Evolutionary conservation across 2,329 filamentous ascomycete genomes (phyloP), one percentile per base, ranked within the genome.

Genomic region (Hawksworthiomyces lignivorus): DNA sequence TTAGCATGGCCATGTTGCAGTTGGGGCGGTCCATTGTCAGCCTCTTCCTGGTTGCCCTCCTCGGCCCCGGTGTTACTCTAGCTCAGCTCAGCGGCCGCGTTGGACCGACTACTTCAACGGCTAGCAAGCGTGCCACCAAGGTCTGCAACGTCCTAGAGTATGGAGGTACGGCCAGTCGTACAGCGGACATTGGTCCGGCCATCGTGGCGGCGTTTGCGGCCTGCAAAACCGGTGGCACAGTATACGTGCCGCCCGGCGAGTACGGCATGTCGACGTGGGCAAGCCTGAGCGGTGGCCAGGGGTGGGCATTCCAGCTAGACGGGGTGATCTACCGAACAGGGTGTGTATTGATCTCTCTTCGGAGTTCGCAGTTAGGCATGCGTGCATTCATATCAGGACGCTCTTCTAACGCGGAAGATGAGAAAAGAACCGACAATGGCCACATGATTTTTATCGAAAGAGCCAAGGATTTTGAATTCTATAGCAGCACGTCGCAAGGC

Each of bases 71-170:
- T 12, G 7, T 2, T 5, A 32, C 11, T 11, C 27, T 33, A 14
- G 41, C 55, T 10, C 54, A 58, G 47, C 50, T 57, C 18, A 48
- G 46, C 18, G 55, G 53, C 12, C 44, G 30, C 11, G 55, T 57
- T 26, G 55, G 55, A 3, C 55, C 54, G 1, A 52, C 52, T 4
- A 60, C 56, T 9, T 51, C 52, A 11, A 49, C 50, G 8, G 48
- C 46, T 14, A 44, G 48, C 32, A 60, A 60, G 48, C 49, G 53
- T 24, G 50, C 53, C 15, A 50, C 47, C 39, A 59, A 59, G 48
- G 47, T 58, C 4, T 75, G 71, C 58, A 68, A 68, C 51, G 69
- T 75, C 39, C 59, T 68, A 40, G 53, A 65, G 39, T 72, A 73
- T 48, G 71, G 72, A 10, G 72, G 62, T 22, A 61, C 60, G n/a